phyloP scores from a whole-genome alignment of 805 yeast genomes.

The Kodamaea neixiangensis region DNA sequence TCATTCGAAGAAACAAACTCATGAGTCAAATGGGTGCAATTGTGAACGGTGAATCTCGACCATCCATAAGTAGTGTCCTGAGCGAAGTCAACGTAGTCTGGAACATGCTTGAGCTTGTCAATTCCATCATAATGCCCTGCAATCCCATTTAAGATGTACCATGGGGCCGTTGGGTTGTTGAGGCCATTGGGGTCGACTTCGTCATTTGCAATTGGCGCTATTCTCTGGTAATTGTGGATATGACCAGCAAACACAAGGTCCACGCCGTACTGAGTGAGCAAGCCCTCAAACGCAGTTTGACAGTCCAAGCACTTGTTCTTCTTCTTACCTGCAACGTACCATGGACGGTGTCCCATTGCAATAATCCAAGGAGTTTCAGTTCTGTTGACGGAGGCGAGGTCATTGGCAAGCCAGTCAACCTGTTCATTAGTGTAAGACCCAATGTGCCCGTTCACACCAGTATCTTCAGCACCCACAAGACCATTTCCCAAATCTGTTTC shows the following conservation, averaged over 20 bases:
- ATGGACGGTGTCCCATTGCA: slow-evolving; percentile 18
- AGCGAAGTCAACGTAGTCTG: slow-evolving; percentile 14
- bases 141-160: slow-evolving; percentile 18
- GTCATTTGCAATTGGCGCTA: slow-evolving; percentile 12
- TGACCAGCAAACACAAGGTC: slow-evolving; percentile 16
- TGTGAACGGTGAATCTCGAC: slow-evolving; percentile 17
- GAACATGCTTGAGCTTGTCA: slow-evolving; percentile 10
- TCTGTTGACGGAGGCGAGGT: slow-evolving; percentile 16
- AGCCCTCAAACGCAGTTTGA: slow-evolving; percentile 16
- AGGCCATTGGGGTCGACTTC: slow-evolving; percentile 16
- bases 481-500: slow-evolving; percentile 19
- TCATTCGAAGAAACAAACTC: slow-evolving; percentile 16
- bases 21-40: slow-evolving; percentile 18
- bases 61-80: slow-evolving; percentile 18
- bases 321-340: slow-evolving; percentile 15
- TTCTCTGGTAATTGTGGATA: slow-evolving; percentile 17
- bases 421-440: slow-evolving; percentile 16
- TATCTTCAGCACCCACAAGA: slow-evolving; percentile 15
- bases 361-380: slow-evolving; percentile 18
- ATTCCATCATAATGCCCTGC: slow-evolving; percentile 20
- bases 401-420: slow-evolving; percentile 15
- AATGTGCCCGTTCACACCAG: slow-evolving; percentile 13
- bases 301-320: slow-evolving; percentile 12
- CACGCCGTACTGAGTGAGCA: slow-evolving; percentile 13
- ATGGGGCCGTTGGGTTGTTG: slow-evolving; percentile 17